Percentiles rank a stretch among this genome's conserved stretches.
phyloP scores from a whole-genome alignment of 495 filamentous ascomycete species.

The Penicillium antarcticum region DNA sequence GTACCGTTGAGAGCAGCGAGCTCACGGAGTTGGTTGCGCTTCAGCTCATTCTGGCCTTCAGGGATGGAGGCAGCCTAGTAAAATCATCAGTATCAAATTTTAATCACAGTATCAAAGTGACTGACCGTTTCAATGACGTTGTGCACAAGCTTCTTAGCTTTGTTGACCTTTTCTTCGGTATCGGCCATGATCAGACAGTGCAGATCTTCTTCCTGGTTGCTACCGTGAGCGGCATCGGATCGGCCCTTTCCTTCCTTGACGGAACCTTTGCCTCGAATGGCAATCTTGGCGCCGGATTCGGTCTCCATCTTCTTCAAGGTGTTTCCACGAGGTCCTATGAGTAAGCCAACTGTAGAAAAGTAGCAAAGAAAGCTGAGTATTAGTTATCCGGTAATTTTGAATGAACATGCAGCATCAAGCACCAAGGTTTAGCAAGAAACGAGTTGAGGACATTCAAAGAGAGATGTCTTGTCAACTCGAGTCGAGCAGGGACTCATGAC shows the following conservation, averaged over 20 bases:
- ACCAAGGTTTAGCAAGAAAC: slow-evolving; percentile 58
- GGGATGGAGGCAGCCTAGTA: slow-evolving; percentile 91
- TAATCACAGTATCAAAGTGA: slow-evolving; percentile 14
- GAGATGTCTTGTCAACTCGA: slow-evolving; percentile 37
- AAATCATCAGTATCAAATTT: neutral
- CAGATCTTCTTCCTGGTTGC: slow-evolving; percentile 99
- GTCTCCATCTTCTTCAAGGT: slow-evolving; percentile 99
- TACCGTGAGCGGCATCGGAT: slow-evolving; percentile 96
- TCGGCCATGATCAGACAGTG: slow-evolving; percentile 99
- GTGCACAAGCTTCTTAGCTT: slow-evolving; percentile 94
- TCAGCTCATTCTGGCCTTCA: slow-evolving; percentile 96
- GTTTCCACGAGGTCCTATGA: slow-evolving; percentile 99
- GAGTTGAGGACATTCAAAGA: slow-evolving; percentile 40
- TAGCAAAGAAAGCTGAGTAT: slow-evolving; percentile 74
- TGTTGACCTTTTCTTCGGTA: slow-evolving; percentile 97
- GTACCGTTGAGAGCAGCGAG: slow-evolving; percentile 97
- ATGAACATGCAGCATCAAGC: slow-evolving; percentile 35
- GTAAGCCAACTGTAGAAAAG: slow-evolving; percentile 96
- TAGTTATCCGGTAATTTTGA: slow-evolving; percentile 61
- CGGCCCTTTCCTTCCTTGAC: slow-evolving; percentile 99
- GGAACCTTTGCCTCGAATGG: slow-evolving; percentile 97
- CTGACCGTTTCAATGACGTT: slow-evolving; percentile 96
- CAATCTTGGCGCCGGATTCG: slow-evolving; percentile 96
- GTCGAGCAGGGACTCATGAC: slow-evolving; percentile 49
- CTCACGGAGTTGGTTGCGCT: slow-evolving; percentile 96